A percentile compares a stretch with the other conserved stretches of the same genome.
phyloP scores from a whole-genome alignment of 306 rosid species.

The Hippophae rhamnoides region DNA sequence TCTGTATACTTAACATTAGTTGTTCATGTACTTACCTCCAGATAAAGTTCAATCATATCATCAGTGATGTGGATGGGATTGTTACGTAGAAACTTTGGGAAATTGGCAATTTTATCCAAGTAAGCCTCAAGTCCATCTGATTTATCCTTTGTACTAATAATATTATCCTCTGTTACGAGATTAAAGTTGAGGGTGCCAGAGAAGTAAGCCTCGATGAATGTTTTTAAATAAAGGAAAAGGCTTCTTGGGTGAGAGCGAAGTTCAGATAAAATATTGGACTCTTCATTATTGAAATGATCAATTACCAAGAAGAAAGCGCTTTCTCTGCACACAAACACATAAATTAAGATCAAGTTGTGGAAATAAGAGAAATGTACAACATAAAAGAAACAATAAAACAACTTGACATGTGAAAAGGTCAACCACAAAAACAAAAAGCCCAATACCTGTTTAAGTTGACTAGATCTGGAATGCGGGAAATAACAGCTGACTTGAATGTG shows the following conservation, averaged over 20 bases:
- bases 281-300: constrained; percentile 57
- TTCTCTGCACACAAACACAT: constrained; percentile 45
- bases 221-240: constrained; percentile 82
- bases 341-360: constrained; percentile 16
- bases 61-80: constrained; percentile 71
- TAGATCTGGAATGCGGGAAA: constrained; percentile 63
- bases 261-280: constrained; percentile 49
- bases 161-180: constrained; percentile 40
- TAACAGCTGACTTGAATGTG: constrained; percentile 55
- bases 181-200: constrained; percentile 69
- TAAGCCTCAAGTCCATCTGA: constrained; percentile 49
- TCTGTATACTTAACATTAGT: constrained; percentile 4
- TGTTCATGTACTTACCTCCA: constrained; percentile 54
- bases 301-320: constrained; percentile 64
- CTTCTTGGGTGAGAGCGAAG: constrained; percentile 70
- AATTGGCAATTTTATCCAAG: constrained; percentile 62
- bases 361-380: constrained; percentile 1
- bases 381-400: neutral
- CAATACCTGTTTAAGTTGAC: constrained; percentile 66
- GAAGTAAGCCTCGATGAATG: constrained; percentile 76
- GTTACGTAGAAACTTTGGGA: constrained; percentile 66
- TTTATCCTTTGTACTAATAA: constrained; percentile 35
- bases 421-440: constrained; percentile 2
- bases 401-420: neutral
- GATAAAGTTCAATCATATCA: constrained; percentile 85